A percentile compares a stretch with the other conserved stretches of the same genome.
Conservation (phyloP, 2,329 filamentous ascomycete species). For the Mycosphaerella sp. region DNA sequence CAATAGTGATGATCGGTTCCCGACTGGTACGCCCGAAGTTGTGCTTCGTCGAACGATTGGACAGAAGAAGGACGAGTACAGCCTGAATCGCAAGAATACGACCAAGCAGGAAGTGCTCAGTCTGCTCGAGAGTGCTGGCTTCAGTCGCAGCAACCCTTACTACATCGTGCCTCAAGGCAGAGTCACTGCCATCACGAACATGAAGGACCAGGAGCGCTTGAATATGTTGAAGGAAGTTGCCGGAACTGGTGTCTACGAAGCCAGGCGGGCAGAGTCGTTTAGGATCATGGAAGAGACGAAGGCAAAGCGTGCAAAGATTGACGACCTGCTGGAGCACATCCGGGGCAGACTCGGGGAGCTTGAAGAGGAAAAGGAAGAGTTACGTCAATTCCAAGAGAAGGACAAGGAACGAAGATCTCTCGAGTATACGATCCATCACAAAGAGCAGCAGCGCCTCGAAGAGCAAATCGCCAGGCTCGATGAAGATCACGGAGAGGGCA, state of each 20-base stretch:
- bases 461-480: slow-evolving; percentile 77
- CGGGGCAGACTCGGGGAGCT: slow-evolving; percentile 82
- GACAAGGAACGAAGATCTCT: slow-evolving; percentile 86
- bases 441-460: slow-evolving; percentile 75
- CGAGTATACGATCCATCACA: slow-evolving; percentile 89
- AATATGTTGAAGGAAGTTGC: slow-evolving; percentile 96
- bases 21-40: slow-evolving; percentile 84
- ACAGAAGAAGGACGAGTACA: slow-evolving; percentile 97
- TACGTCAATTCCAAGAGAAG: slow-evolving; percentile 89
- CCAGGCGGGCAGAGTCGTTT: slow-evolving; percentile 78
- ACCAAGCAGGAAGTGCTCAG: slow-evolving; percentile 94
- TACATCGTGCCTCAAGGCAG: slow-evolving; percentile 98
- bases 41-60: slow-evolving; percentile 91
- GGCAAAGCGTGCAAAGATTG: slow-evolving; percentile 90
- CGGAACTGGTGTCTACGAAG: slow-evolving; percentile 94
- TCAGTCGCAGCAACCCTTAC: slow-evolving; percentile 95
- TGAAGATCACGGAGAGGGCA: slow-evolving; percentile 69
- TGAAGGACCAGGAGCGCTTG: slow-evolving; percentile 91
- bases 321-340: slow-evolving; percentile 85
- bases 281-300: slow-evolving; percentile 98
- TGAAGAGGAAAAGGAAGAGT: slow-evolving; percentile 94
- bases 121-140: slow-evolving; percentile 88
- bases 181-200: slow-evolving; percentile 92
- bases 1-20: slow-evolving; percentile 92
- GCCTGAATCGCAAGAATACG: slow-evolving; percentile 91